These are phyloP conservation scores for Plantago coronopus DNA, from an alignment of 305 asterid genomes.

Conservation along the genomic window DNA sequence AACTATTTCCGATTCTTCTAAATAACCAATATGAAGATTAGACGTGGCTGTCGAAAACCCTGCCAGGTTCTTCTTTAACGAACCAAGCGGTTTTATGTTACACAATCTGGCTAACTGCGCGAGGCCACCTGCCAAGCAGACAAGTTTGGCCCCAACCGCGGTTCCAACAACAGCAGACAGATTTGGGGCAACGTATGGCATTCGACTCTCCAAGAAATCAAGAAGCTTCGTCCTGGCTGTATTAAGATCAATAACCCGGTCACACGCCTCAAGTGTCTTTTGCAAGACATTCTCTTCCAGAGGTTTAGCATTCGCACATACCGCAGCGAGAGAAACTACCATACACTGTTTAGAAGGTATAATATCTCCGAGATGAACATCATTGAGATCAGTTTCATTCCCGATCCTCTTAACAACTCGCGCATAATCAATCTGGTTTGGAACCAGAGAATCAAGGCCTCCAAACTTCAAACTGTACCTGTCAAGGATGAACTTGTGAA, in stretches of 20 bases:
- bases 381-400: slow-evolving; percentile 78
- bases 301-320: slow-evolving; percentile 90
- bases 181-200: slow-evolving; percentile 90
- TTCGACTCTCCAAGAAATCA: slow-evolving; percentile 84
- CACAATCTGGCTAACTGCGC: slow-evolving; percentile 85
- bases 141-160: slow-evolving; percentile 89
- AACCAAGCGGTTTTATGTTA: slow-evolving; percentile 90
- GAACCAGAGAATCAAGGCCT: slow-evolving; percentile 87
- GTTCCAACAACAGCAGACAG: slow-evolving; percentile 90
- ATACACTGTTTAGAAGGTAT: slow-evolving; percentile 85
- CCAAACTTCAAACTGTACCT: slow-evolving; percentile 87
- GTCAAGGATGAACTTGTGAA: slow-evolving; percentile 87
- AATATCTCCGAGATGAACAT: slow-evolving; percentile 89
- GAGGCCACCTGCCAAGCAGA: slow-evolving; percentile 95
- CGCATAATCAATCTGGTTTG: slow-evolving; percentile 90
- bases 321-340: slow-evolving; percentile 91
- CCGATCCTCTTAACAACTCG: slow-evolving; percentile 82
- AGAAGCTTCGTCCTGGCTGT: slow-evolving; percentile 77
- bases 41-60: slow-evolving; percentile 89
- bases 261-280: slow-evolving; percentile 82
- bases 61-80: slow-evolving; percentile 75
- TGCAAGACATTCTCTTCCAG: slow-evolving; percentile 77
- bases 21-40: slow-evolving; percentile 69
- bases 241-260: slow-evolving; percentile 74
- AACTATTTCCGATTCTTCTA: slow-evolving; percentile 78